Conservation (phyloP, 2,329 filamentous ascomycete genomes). For the Cordyceps fumosorosea region DNA sequence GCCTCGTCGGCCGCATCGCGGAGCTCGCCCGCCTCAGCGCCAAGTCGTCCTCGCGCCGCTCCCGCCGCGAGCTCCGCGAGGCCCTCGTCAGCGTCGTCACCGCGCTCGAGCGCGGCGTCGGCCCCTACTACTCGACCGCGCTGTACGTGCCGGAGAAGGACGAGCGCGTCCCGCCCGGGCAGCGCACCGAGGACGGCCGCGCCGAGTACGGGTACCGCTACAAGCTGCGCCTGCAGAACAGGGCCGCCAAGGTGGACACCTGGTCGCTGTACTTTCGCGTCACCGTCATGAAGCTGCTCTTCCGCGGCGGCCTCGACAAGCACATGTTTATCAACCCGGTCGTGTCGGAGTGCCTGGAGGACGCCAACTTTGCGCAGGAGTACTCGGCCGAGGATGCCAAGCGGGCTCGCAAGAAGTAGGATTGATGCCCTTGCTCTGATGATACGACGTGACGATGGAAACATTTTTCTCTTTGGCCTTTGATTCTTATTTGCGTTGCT, state of each 20-base stretch:
- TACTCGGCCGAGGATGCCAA: conserved; percentile 10
- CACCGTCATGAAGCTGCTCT: conserved; percentile 40
- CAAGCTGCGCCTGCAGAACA: conserved; percentile 41
- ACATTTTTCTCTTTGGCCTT: neutral
- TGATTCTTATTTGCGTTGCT: neutral
- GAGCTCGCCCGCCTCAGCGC: conserved; percentile 41
- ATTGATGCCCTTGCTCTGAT: neutral
- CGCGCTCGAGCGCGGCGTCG: conserved; percentile 47
- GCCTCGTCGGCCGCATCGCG: conserved; percentile 40
- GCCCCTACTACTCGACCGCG: conserved; percentile 48
- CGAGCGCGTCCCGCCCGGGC: conserved; percentile 35
- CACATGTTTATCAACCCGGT: conserved; percentile 33
- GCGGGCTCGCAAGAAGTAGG: conserved; percentile 9
- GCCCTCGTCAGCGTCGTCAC: conserved; percentile 46
- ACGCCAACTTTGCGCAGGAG: conserved; percentile 25
- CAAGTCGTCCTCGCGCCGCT: conserved; percentile 43
- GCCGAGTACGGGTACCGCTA: conserved; percentile 47
- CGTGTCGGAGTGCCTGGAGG: conserved; percentile 32
- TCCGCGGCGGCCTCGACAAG: conserved; percentile 38
- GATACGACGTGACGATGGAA: neutral
- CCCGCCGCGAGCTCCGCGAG: conserved; percentile 41
- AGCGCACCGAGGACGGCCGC: conserved; percentile 35
- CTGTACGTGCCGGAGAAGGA: conserved; percentile 33
- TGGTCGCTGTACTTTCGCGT: conserved; percentile 46
- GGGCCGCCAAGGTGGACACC: conserved; percentile 39